Percentiles rank a stretch among this genome's conserved stretches.
phyloP scores from a whole-genome alignment of 2,329 filamentous ascomycete species.

The Ophiognomonia clavigignenti-juglandacearum region DNA sequence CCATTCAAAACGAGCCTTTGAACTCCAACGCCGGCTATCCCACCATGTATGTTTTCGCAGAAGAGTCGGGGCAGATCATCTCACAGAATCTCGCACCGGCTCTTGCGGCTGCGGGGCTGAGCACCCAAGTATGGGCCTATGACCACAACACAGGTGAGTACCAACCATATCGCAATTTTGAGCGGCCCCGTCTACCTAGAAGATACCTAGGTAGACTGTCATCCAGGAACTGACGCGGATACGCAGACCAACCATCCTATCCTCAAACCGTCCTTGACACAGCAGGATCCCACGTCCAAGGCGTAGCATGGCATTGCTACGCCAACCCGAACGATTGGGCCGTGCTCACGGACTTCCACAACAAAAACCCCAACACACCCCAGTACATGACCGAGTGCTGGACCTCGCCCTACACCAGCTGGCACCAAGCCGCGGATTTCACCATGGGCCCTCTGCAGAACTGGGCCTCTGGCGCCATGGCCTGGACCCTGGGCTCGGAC shows the following conservation, averaged over 20 bases:
- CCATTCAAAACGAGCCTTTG: slow-evolving; percentile 40
- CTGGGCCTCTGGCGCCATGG: slow-evolving; percentile 38
- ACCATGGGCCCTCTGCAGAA: slow-evolving; percentile 44
- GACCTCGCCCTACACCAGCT: slow-evolving; percentile 30
- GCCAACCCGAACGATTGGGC: slow-evolving; percentile 30
- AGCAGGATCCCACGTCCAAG: slow-evolving; percentile 26
- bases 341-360: slow-evolving; percentile 34
- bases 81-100: slow-evolving; percentile 34
- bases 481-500: slow-evolving; percentile 41
- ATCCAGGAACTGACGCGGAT: not conserved
- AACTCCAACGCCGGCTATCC: slow-evolving; percentile 33
- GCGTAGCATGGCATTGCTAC: slow-evolving; percentile 39
- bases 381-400: slow-evolving; percentile 49
- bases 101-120: slow-evolving; percentile 31
- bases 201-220: too few species aligned
- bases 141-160: slow-evolving; percentile 32
- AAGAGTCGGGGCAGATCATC: slow-evolving; percentile 33
- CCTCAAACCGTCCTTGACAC: slow-evolving; percentile 32
- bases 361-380: slow-evolving; percentile 30
- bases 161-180: not conserved
- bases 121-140: slow-evolving; percentile 41
- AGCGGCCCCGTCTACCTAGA: too few species aligned
- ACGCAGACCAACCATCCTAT: slow-evolving; percentile 27
- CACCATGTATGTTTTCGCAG: slow-evolving; percentile 33
- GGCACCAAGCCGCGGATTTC: slow-evolving; percentile 37